Evolutionary conservation across 495 filamentous ascomycete species (phyloP).

Genomic region (Neurospora cerealis): DNA sequence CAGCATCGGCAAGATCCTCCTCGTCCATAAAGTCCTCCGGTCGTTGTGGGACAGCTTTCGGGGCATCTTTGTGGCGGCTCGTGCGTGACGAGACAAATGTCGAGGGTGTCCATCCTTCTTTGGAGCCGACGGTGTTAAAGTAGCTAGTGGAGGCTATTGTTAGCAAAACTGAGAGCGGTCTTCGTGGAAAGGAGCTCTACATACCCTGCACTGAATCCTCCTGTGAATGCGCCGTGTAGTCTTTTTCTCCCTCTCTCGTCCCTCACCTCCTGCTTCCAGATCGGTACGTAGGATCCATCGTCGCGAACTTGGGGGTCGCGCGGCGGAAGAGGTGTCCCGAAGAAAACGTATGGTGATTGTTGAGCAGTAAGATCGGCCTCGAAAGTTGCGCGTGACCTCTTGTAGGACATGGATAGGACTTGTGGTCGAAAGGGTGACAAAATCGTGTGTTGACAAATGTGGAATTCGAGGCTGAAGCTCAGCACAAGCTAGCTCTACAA

Average conservation of each 20-base stretch:
- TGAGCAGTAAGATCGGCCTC: slow-evolving; percentile 66
- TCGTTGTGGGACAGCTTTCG: slow-evolving; percentile 44
- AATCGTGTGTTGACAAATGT: not conserved
- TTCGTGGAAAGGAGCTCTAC: slow-evolving; percentile 5
- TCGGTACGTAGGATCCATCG: slow-evolving; percentile 85
- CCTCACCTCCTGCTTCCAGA: slow-evolving; percentile 96
- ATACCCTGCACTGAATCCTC: slow-evolving; percentile 92
- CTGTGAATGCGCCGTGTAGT: slow-evolving; percentile 92
- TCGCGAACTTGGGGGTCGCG: slow-evolving; percentile 70
- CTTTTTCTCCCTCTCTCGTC: slow-evolving; percentile 89
- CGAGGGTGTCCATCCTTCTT: slow-evolving; percentile 92
- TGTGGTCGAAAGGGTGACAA: not conserved
- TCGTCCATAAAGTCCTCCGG: slow-evolving; percentile 98
- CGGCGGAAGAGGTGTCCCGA: slow-evolving; percentile 78
- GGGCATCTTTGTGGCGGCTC: slow-evolving; percentile 61
- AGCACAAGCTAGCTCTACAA: not conserved
- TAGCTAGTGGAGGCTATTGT: slow-evolving; percentile 46
- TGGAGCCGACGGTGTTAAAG: slow-evolving; percentile 95
- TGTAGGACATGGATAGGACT: slow-evolving; percentile 55
- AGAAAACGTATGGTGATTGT: slow-evolving; percentile 70
- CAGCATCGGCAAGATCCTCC: slow-evolving; percentile 83
- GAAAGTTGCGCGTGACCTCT: slow-evolving; percentile 67
- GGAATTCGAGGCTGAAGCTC: slow-evolving; percentile 1
- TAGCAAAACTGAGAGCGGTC: not conserved
- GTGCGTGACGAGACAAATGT: slow-evolving; percentile 85